Base-by-base conservation (phyloP, 2,329 filamentous ascomycete species). In the Neonectria faginata region DNA sequence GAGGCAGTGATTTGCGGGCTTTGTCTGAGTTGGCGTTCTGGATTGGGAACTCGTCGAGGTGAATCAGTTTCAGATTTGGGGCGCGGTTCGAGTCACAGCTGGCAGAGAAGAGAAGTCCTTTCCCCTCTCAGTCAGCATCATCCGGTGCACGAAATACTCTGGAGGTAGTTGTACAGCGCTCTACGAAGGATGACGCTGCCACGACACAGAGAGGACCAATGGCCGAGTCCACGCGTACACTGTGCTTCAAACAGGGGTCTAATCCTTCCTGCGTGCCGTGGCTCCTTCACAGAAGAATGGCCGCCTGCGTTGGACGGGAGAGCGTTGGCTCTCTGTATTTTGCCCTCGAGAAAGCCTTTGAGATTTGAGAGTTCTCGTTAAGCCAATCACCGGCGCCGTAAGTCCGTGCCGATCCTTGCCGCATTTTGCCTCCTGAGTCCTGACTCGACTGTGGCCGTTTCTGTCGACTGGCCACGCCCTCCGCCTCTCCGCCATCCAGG, bases 31-130 rank as follows among this genome's bases (percentile, higher is more conserved):
- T 25, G 18, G 6, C 20, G 9, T 44, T 18, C 50, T 41, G 39
- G 44, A n/a, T 41, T 18, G n/a, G 39, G 39, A 20, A 42, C 39
- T 42, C 5, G 53, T 47, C n/a, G 60, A 50, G 18, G 55, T 63
- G 55, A 63, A 50, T 50, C 50, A 47, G 60, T 63, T 58, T 63
- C 60, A 63, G 60, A 62, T 54, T 48, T 41, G 31, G 41, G 47
- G 31, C 45, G 29, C 47, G 39, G 39, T 29, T 39, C 31, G 50
- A 16, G 31, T 33, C 29, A 10, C 39, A 44, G 25, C 25, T 25
- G 25, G 25, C 1, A 25, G 25, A 25, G 25, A 25, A 25, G 25
- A 25, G 25, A 25, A 25, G 25, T 25, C 25, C 5, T 25, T 25
- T 25, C 2, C 25, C 25, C 47, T n/a, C 27, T 10, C 27, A 50